phyloP scores from a whole-genome alignment of 805 yeast genomes.

The Kodamaea jinghongensis region DNA sequence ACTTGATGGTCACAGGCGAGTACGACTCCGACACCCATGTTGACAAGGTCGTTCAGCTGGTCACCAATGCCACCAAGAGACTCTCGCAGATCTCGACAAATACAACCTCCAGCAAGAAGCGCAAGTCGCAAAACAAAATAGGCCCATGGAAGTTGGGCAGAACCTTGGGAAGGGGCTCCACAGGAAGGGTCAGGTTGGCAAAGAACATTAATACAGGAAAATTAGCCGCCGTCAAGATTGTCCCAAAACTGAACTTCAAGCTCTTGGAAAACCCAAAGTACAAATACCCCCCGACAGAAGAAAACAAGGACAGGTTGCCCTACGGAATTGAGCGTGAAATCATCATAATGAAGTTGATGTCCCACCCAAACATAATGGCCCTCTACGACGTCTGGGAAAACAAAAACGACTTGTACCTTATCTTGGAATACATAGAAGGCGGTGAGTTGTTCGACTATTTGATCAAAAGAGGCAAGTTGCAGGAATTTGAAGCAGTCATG shows the following conservation, averaged over 20 bases:
- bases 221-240: slow-evolving; percentile 94
- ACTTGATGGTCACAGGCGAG: too few relatives aligned
- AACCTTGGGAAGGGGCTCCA: slow-evolving; percentile 94
- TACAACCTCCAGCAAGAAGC: slow-evolving; percentile 42
- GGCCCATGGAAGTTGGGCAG: slow-evolving; percentile 98
- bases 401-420: slow-evolving; percentile 76
- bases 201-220: slow-evolving; percentile 80
- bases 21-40: slow-evolving; percentile 16
- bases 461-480: slow-evolving; percentile 83
- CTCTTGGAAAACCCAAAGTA: slow-evolving; percentile 46
- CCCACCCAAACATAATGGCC: slow-evolving; percentile 76
- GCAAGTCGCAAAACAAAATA: slow-evolving; percentile 53
- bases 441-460: slow-evolving; percentile 94
- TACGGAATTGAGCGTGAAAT: slow-evolving; percentile 87
- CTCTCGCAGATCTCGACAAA: slow-evolving; percentile 48
- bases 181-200: slow-evolving; percentile 92
- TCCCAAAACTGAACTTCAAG: slow-evolving; percentile 76
- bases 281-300: slow-evolving; percentile 32
- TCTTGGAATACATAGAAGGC: slow-evolving; percentile 93
- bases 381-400: slow-evolving; percentile 87
- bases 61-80: slow-evolving; percentile 47
- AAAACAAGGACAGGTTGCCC: slow-evolving; percentile 56
- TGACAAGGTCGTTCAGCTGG: slow-evolving; percentile 44
- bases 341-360: slow-evolving; percentile 76
- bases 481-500: slow-evolving; percentile 84